phyloP scores from a whole-genome alignment of 805 yeast genomes.

The Saturnispora silvae region DNA sequence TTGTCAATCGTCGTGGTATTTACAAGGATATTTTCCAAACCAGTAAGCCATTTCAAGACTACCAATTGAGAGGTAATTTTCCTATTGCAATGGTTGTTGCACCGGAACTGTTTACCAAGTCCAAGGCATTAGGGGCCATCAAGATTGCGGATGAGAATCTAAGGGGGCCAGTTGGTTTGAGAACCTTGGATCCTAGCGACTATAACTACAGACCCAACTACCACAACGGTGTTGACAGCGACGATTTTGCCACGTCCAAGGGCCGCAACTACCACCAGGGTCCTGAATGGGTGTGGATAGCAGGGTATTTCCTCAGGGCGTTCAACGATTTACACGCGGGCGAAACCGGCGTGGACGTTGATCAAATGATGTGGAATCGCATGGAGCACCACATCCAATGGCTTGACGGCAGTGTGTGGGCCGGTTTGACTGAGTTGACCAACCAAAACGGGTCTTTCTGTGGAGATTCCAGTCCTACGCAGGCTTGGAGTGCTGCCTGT shows the following conservation, averaged over 20 bases:
- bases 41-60: conserved; percentile 87
- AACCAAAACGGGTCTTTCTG: conserved; percentile 80
- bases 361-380: conserved; percentile 41
- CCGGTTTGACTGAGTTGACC: conserved; percentile 87
- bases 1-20: conserved; percentile 85
- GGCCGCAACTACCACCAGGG: conserved; percentile 98
- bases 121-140: conserved; percentile 54
- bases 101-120: conserved; percentile 71
- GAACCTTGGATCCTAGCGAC: conserved; percentile 87
- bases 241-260: conserved; percentile 84
- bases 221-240: conserved; percentile 65
- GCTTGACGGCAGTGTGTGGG: conserved; percentile 77
- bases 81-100: conserved; percentile 91
- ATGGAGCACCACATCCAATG: conserved; percentile 56
- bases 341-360: neutral
- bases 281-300: conserved; percentile 96
- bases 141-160: conserved; percentile 59
- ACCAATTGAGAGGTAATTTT: conserved; percentile 86
- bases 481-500: conserved; percentile 93
- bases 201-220: conserved; percentile 87
- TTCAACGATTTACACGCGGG: conserved; percentile 39
- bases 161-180: conserved; percentile 87
- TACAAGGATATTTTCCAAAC: conserved; percentile 78
- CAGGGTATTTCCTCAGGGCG: conserved; percentile 83
- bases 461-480: conserved; percentile 85